Percentiles rank a stretch among this genome's conserved stretches.
These are phyloP conservation scores for Phytophthora ramorum DNA, from an alignment of 352 stramenopile species.

Conservation along the genomic window DNA sequence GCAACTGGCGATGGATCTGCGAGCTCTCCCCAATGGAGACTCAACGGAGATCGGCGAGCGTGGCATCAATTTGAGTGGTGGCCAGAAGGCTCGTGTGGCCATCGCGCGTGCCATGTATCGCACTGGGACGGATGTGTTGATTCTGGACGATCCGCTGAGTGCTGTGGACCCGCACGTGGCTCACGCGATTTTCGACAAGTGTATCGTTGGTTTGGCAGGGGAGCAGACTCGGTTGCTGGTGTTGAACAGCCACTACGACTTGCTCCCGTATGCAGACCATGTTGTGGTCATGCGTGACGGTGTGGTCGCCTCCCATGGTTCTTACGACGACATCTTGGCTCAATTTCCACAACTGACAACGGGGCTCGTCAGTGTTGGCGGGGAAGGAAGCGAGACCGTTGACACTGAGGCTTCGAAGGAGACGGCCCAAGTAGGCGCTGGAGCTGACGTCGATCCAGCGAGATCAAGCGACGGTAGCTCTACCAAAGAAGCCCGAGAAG, in stretches of 20 bases:
- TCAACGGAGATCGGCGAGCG: constrained; percentile 63
- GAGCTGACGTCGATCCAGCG: no score
- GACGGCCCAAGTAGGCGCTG: no score
- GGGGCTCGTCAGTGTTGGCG: background rate
- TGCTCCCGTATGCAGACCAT: constrained; percentile 63
- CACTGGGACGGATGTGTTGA: constrained; percentile 85
- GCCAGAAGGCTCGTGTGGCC: constrained; percentile 63
- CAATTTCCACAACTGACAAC: constrained; percentile 34
- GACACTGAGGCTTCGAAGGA: background rate
- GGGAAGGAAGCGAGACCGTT: background rate
- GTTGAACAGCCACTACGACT: constrained; percentile 93
- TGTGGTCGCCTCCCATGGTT: constrained; percentile 75
- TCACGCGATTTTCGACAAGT: constrained; percentile 92
- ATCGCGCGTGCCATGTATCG: constrained; percentile 93
- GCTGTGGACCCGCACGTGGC: constrained; percentile 93
- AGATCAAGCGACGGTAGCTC: background rate
- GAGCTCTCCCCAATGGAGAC: constrained; percentile 58
- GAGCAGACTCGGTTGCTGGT: constrained; percentile 89
- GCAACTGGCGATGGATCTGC: constrained; percentile 50
- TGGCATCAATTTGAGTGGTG: constrained; percentile 64
- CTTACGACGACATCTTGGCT: constrained; percentile 66
- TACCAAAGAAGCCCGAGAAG: background rate
- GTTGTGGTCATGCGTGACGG: constrained; percentile 82
- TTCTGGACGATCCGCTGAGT: constrained; percentile 98
- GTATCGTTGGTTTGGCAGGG: constrained; percentile 68